Conservation (phyloP, 768 basidiomycete genomes). For the Leccinum arenicola region DNA sequence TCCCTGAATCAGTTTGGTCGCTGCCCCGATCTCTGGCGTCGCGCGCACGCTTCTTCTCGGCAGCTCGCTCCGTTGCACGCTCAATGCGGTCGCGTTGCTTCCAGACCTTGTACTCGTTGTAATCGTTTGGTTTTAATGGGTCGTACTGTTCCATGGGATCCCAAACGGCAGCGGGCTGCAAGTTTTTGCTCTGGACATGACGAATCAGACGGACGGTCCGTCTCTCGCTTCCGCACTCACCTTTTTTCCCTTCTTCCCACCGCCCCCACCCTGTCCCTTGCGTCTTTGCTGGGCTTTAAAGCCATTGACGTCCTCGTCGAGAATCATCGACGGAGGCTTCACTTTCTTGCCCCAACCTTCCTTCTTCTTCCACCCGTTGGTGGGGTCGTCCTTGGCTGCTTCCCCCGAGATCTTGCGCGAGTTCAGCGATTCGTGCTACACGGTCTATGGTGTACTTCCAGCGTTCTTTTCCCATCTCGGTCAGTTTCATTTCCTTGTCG, state of each 20-base stretch:
- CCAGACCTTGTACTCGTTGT: conserved; percentile 84
- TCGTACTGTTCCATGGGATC: conserved; percentile 82
- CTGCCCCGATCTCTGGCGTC: conserved; percentile 46
- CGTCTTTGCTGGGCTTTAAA: conserved; percentile 62
- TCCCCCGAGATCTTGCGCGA: conserved; percentile 86
- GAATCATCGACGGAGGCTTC: conserved; percentile 86
- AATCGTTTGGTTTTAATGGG: conserved; percentile 81
- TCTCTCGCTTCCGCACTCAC: conserved; percentile 32
- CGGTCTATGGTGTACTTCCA: conserved; percentile 95
- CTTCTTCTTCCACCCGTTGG: conserved; percentile 37
- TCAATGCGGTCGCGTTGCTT: conserved; percentile 75
- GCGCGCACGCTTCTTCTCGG: conserved; percentile 57
- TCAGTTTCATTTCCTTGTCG: conserved; percentile 32
- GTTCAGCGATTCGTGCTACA: conserved; percentile 93
- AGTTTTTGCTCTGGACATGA: conserved; percentile 54
- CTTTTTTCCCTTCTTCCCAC: conserved; percentile 57
- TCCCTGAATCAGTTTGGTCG: conserved; percentile 64
- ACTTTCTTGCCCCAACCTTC: conserved; percentile 86
- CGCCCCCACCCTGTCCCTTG: conserved; percentile 36
- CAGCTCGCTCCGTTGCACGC: conserved; percentile 56
- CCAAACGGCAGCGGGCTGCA: conserved; percentile 56
- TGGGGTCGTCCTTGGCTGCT: conserved; percentile 35
- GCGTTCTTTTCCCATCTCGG: conserved; percentile 93
- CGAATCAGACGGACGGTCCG: neutral
- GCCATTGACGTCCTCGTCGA: conserved; percentile 87